Conservation (phyloP, 306 rosid genomes). For the Leucaena leucocephala region DNA sequence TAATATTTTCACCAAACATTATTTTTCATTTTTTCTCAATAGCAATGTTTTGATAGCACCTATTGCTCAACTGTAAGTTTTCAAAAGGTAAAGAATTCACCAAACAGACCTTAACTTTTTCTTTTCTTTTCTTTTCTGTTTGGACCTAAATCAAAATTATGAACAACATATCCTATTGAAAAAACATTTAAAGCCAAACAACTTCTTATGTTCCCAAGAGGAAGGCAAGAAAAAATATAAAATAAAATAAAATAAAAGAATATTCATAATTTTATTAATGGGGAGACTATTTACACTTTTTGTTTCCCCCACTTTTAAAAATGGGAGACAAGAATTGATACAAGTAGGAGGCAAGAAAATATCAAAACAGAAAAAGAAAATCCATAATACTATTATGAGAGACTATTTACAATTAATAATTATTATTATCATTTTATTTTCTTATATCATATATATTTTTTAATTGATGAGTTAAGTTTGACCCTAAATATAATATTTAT, state of each 20-base stretch:
- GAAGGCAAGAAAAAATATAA: slow-evolving; percentile 11
- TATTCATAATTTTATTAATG: neutral
- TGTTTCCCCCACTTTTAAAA: neutral
- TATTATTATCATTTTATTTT: too few relatives aligned
- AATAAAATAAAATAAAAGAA: neutral
- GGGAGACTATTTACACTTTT: slow-evolving; percentile 18
- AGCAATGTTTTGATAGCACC: neutral
- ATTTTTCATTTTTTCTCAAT: neutral
- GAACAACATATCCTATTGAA: neutral
- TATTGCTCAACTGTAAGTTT: neutral
- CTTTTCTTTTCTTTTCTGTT: too few relatives aligned
- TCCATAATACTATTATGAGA: neutral
- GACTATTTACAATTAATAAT: neutral
- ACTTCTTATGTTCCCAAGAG: neutral
- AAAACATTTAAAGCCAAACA: neutral
- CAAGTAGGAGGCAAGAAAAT: neutral
- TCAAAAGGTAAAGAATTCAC: too few relatives aligned
- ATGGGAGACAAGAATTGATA: too few relatives aligned
- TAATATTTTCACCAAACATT: neutral
- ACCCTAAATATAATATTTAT: too few relatives aligned
- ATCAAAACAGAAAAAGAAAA: neutral
- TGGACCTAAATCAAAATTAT: neutral
- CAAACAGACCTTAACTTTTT: too few relatives aligned
- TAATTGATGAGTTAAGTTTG: too few relatives aligned
- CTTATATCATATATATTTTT: too few relatives aligned